These are phyloP conservation scores for Heteromeles arbutifolia DNA, from an alignment of 306 rosid species.

Conservation along the genomic window DNA sequence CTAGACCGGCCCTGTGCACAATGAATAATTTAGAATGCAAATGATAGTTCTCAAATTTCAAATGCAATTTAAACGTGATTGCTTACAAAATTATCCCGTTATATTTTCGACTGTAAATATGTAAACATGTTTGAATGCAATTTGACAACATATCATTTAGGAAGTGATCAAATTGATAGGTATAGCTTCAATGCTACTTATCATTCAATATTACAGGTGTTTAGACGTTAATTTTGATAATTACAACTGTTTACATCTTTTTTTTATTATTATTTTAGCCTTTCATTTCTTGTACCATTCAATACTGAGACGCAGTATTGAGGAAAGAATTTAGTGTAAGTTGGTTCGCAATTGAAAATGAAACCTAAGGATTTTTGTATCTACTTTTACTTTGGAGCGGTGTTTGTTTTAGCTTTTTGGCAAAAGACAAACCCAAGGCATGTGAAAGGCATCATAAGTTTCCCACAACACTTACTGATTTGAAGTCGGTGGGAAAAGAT, in stretches of 20 bases:
- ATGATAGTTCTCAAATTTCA: not conserved
- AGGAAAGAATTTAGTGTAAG: not conserved
- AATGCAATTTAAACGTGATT: not conserved
- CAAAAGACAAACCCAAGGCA: not conserved
- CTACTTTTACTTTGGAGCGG: not conserved
- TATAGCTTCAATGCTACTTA: no score
- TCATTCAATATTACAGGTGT: no score
- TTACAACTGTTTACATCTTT: no score
- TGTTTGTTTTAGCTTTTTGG: no score
- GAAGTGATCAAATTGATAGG: not conserved
- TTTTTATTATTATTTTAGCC: no score
- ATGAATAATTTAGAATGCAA: not conserved
- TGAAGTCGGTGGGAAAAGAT: not conserved
- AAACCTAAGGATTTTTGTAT: not conserved
- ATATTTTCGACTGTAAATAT: not conserved
- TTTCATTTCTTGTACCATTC: no score
- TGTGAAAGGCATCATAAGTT: conserved; percentile 1
- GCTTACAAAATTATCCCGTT: no score
- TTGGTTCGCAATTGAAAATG: not conserved
- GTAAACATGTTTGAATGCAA: not conserved
- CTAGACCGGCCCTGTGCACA: no score
- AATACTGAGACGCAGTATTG: no score
- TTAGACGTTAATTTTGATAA: no score
- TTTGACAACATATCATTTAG: not conserved
- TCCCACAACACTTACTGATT: not conserved